A percentile compares a stretch with the other conserved stretches of the same genome.
Evolutionary conservation across 768 basidiomycete genomes (phyloP).

Genomic region (Termitomyces sp.): DNA sequence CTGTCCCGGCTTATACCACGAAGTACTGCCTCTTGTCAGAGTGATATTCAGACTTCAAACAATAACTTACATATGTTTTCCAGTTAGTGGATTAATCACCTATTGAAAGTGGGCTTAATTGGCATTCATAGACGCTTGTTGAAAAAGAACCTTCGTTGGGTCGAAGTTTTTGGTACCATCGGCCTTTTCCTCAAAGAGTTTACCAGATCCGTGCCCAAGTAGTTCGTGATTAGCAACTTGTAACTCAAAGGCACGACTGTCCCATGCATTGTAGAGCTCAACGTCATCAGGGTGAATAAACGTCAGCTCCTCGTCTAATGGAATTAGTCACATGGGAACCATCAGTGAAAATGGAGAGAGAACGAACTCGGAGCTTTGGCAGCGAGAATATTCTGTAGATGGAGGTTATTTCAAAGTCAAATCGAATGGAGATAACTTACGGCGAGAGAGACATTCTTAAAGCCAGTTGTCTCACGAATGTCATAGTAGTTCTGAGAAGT

Average conservation of each 20-base stretch:
- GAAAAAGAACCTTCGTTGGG: slow-evolving; percentile 44
- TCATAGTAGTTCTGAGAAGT: slow-evolving; percentile 71
- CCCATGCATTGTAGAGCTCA: slow-evolving; percentile 72
- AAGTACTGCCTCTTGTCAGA: slow-evolving; percentile 37
- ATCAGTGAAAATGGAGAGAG: background rate
- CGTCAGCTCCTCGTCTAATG: slow-evolving; percentile 66
- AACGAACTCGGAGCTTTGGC: slow-evolving; percentile 78
- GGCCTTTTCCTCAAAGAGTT: slow-evolving; percentile 70
- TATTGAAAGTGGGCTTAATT: slow-evolving; percentile 19
- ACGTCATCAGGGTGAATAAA: slow-evolving; percentile 81
- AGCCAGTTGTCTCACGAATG: slow-evolving; percentile 74
- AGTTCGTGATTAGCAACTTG: slow-evolving; percentile 92
- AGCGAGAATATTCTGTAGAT: slow-evolving; percentile 66
- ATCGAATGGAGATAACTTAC: slow-evolving; percentile 32
- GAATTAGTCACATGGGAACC: background rate
- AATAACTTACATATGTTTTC: slow-evolving; percentile 56
- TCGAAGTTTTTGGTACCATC: slow-evolving; percentile 84
- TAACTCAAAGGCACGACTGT: slow-evolving; percentile 73
- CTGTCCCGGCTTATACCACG: slow-evolving; percentile 89
- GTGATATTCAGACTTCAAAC: background rate
- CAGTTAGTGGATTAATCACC: slow-evolving; percentile 81
- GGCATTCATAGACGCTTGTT: background rate
- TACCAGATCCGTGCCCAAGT: slow-evolving; percentile 82
- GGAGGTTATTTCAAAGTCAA: background rate
- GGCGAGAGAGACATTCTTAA: slow-evolving; percentile 86